phyloP scores from a whole-genome alignment of 2,329 filamentous ascomycete genomes.

The Cladosporium sp. region DNA sequence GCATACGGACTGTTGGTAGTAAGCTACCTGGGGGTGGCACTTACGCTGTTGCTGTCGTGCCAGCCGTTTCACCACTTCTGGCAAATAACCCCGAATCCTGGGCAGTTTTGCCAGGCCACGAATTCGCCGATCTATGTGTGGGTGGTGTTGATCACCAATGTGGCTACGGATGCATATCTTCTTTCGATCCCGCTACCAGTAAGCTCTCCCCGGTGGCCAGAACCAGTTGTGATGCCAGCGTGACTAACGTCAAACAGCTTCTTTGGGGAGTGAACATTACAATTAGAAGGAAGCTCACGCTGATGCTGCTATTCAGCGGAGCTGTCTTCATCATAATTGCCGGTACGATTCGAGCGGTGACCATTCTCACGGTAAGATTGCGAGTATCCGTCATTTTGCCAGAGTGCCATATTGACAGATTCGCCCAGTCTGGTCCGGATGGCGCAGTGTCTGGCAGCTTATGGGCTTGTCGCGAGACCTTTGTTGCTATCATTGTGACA shows the following conservation, averaged over 20 bases:
- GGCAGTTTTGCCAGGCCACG: slow-evolving; percentile 4
- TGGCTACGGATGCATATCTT: background rate
- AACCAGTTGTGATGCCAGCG: no score
- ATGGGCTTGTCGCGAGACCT: slow-evolving; percentile 7
- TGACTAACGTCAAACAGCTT: no score
- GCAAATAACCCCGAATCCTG: slow-evolving; percentile 4
- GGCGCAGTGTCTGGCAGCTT: slow-evolving; percentile 6
- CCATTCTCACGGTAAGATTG: background rate
- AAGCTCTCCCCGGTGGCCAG: no score
- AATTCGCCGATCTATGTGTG: slow-evolving; percentile 2
- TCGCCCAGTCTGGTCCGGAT: slow-evolving; percentile 3
- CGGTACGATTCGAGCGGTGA: slow-evolving; percentile 1
- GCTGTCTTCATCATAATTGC: slow-evolving; percentile 8
- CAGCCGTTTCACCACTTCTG: slow-evolving; percentile 7
- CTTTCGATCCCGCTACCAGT: slow-evolving; percentile 5
- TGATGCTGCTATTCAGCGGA: slow-evolving; percentile 5
- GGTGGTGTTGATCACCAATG: background rate
- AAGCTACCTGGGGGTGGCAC: background rate
- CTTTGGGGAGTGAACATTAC: slow-evolving; percentile 1
- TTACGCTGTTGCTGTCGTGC: background rate
- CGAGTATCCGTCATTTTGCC: no score
- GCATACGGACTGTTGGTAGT: background rate
- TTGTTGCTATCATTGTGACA: slow-evolving; percentile 5
- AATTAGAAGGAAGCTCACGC: background rate
- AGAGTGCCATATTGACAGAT: no score